Base-by-base conservation (phyloP, 2,329 filamentous ascomycete genomes). In the Amauroascus niger region DNA sequence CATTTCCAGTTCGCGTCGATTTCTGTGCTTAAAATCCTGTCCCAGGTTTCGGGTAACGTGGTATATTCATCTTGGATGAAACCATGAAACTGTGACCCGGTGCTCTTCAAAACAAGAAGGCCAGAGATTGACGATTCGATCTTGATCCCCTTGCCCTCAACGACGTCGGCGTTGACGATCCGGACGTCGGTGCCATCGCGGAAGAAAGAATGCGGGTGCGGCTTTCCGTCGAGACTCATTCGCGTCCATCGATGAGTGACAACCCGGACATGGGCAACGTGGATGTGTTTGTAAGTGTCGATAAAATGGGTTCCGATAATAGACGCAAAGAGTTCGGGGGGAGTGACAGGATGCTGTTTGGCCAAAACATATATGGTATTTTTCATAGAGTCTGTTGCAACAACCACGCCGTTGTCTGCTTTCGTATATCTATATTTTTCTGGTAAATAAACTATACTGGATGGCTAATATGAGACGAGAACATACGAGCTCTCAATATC, bases 381-480 rank as follows among this genome's bases (percentile, higher is more conserved):
- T 77, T 98, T 98, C 75, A 97, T 95, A 24, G 89, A 91, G 73
- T 98, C 93, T 57, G 93, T 98, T 59, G 93, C 89, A 57, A 98
- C 91, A 55, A 98, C 82, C 60, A 94, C 87, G 64, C 84, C 87
- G 79, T 98, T 98, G 76, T 98, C 90, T 63, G 88, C 91, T 66
- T 80, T 72, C 58, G 91, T 98, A 79, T 95, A 98, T 60, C 88
- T 94, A 57, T 55, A 33, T 26, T 18, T n/a, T 16, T 8, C 33
- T 55, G 35, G 49, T 40, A 18, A 44, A 43, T 51, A 28, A 41
- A 26, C 30, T 13, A 14, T 9, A 22, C 13, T 41, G 33, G 50
- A 44, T 28, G 35, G 43, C 50, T 49, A 43, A 50, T 24, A 35
- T 24, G 11, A 41, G 20, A 40, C 30, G 24, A 18, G 26, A 33